Base-by-base conservation (phyloP, 1,284 basidiomycete species). In the Volvariella surrecta region DNA sequence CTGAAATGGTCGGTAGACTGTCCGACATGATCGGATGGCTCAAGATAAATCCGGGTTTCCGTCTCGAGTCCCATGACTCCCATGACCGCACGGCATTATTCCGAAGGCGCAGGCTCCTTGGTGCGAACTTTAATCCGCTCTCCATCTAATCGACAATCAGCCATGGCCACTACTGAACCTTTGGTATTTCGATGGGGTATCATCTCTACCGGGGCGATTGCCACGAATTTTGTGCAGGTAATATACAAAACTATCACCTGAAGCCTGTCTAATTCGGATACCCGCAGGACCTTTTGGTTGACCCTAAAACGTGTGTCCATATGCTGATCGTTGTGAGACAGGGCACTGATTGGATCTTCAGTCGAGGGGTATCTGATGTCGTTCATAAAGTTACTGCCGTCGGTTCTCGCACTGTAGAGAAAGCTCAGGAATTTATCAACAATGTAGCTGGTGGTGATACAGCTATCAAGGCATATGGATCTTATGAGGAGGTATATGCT, bases 381-480 rank as follows among this genome's bases (percentile, higher is more conserved):
- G 60, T 68, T 2, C 91, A 95, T 64, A 77, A 78, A 54, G 68
- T 95, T 37, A 70, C 68, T 8, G 90, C 87, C 1, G 83, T 93
- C 18, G 89, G 87, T 6, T 94, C 91, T 19, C 79, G 89, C 32
- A 79, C 65, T 37, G 62, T 77, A 13, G 68, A 73, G 18, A 85
- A 79, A 37, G 91, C 91, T 3, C 63, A 78, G 47, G 70, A 73
- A 31, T 94, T 94, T 58, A 79, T 92, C 54, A 56, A 73, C 32
- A 62, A 64, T 21, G 54, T 72, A 35, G 70, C 71, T 30, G 60
- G 59, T 2, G 74, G 74, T 13, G 68, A 78, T 52, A 55, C 62
- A 31, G 59, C 60, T 18, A 76, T 81, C 53, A 84, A 81, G 54
- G 76, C 80, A 2, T 90, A 82, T 52, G 89, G 86, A 10, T 74